Conservation (phyloP, 495 filamentous ascomycete species). For the Bryoglossum gracile region DNA sequence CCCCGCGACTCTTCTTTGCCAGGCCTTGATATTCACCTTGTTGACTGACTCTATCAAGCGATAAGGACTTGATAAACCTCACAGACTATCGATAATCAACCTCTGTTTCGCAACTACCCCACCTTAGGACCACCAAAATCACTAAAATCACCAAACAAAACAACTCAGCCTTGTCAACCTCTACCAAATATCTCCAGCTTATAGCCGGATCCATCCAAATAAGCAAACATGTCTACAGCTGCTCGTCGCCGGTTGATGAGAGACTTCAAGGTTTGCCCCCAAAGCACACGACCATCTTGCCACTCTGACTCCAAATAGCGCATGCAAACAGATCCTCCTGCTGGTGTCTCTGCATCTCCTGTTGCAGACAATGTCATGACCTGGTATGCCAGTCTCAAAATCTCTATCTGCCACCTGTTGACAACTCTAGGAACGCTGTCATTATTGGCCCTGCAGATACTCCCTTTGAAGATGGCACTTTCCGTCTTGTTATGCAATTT, state of each 20-base stretch:
- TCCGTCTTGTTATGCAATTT: slow-evolving; percentile 96
- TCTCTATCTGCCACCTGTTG: slow-evolving; percentile 14
- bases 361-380: slow-evolving; percentile 99
- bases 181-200: too few relatives aligned
- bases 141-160: too few relatives aligned
- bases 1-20: too few relatives aligned
- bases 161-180: too few relatives aligned
- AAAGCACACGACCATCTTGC: slow-evolving; percentile 13
- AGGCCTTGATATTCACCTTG: too few relatives aligned
- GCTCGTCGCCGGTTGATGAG: slow-evolving; percentile 94
- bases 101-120: too few relatives aligned
- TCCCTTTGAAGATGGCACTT: slow-evolving; percentile 97
- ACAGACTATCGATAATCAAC: too few relatives aligned
- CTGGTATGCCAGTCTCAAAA: slow-evolving; percentile 52
- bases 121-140: too few relatives aligned
- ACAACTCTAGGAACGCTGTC: slow-evolving; percentile 78
- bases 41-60: too few relatives aligned
- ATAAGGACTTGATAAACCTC: too few relatives aligned
- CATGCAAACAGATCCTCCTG: slow-evolving; percentile 98
- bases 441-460: slow-evolving; percentile 98
- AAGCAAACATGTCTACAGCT: slow-evolving; percentile 87
- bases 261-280: slow-evolving; percentile 81
- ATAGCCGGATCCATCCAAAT: too few relatives aligned
- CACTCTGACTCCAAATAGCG: slow-evolving; percentile 47
- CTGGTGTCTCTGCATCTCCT: slow-evolving; percentile 92